Evolutionary conservation across 306 rosid genomes (phyloP).

Genomic region (Lathyrus aphaca): DNA sequence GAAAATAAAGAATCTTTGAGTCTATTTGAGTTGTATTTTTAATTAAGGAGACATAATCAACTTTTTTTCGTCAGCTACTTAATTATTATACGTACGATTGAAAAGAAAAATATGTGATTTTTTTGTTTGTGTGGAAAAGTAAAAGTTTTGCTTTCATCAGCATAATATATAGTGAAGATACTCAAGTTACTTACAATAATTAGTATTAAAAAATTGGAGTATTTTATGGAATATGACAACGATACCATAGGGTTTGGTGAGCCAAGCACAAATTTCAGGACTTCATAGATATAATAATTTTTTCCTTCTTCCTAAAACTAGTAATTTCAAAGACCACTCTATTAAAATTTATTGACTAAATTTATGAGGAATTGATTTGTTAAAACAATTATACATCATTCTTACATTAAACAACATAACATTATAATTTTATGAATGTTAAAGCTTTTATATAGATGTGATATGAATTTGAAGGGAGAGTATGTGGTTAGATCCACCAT

Average conservation of each 20-base stretch:
- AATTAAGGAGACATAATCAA: conserved; percentile 25
- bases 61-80: conserved; percentile 23
- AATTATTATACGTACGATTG: not conserved
- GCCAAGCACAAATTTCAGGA: not conserved
- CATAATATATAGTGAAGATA: conserved; percentile 38
- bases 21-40: conserved; percentile 37
- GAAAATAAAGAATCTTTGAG: conserved; percentile 7
- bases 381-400: no score
- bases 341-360: not conserved
- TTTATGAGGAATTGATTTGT: no score
- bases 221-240: conserved; percentile 15
- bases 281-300: not conserved
- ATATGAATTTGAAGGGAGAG: no score
- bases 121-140: not conserved
- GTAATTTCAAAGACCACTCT: no score
- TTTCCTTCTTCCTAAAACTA: no score
- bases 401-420: no score
- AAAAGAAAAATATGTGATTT: not conserved
- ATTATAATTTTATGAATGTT: no score
- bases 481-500: no score
- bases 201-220: conserved; percentile 22
- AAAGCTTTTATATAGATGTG: no score
- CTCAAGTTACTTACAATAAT: conserved; percentile 35
- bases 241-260: conserved; percentile 1
- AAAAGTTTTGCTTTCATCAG: conserved; percentile 14